Base-by-base conservation (phyloP, 2,329 filamentous ascomycete genomes). In the Thelonectria blattea region DNA sequence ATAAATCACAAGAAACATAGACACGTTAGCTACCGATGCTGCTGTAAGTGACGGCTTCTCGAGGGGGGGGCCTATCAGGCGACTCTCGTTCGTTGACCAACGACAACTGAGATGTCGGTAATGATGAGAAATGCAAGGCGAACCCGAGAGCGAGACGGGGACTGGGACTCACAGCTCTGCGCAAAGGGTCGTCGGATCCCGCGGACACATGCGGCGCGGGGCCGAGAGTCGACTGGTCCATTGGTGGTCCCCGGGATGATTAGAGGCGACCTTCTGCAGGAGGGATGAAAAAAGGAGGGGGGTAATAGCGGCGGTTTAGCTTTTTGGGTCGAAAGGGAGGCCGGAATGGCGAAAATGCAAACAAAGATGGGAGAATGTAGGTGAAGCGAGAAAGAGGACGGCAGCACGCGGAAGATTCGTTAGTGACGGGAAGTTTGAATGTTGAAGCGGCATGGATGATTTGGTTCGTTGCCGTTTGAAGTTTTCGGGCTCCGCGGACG, bases 81-180 rank as follows among this genome's bases (percentile, higher is more conserved):
- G 22, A 49, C 22, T 17, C 6, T 41, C 37, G 37, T 24, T 47
- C 49, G 34, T 41, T 14, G 12, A 46, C 11, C 5, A 47, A 17
- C 41, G 18, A 18, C 17, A 54, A 14, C n/a, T 11, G 22, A 17
- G 30, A 50, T 30, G 12, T 10, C n/a, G 22, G 24, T 18, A 27
- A 46, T 17, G 12, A 49, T 32, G 39, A 42, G 17, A 45, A 37
- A 24, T 39, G 34, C 22, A 32, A 18, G 24, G 24, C 34, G 55
- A 46, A 41, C 46, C 20, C 50, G 48, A 59, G 48, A 37, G 8
- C 34, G 53, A 52, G 57, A 24, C 22, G 12, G n/a, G 11, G n/a
- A n/a, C n/a, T 32, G 24, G n/a, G 30, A 77, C 76, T 65, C 74
- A 78, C 76, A 64, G 76, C 76, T 73, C 74, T 68, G 42, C 75